A percentile compares a stretch with the other conserved stretches of the same genome.
Evolutionary conservation across 1,284 basidiomycete genomes (phyloP).

Genomic region (Rhodotorula sp.): DNA sequence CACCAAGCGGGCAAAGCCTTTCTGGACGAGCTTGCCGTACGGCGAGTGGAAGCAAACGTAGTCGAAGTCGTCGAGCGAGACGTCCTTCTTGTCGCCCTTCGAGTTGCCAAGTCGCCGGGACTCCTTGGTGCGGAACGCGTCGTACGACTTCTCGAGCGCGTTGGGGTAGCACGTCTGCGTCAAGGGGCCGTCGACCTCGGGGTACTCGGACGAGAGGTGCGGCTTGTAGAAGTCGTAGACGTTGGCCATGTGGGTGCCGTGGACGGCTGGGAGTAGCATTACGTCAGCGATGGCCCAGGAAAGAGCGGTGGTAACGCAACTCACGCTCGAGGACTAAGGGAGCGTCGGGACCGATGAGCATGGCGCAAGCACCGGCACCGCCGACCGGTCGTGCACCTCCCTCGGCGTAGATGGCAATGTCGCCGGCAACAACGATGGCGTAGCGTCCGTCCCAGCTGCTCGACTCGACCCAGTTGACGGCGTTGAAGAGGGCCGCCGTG

Average conservation of each 20-base stretch:
- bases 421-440: slow-evolving; percentile 94
- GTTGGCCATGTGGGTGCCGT: slow-evolving; percentile 97
- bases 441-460: slow-evolving; percentile 98
- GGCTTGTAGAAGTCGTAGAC: slow-evolving; percentile 94
- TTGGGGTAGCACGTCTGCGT: slow-evolving; percentile 94
- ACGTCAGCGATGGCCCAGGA: slow-evolving; percentile 5
- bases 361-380: slow-evolving; percentile 91
- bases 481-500: slow-evolving; percentile 96
- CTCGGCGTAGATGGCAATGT: slow-evolving; percentile 98
- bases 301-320: slow-evolving; percentile 48
- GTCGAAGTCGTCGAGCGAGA: slow-evolving; percentile 50
- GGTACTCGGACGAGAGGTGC: slow-evolving; percentile 87
- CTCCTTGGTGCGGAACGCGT: slow-evolving; percentile 78
- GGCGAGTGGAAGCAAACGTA: slow-evolving; percentile 60
- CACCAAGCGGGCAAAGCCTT: slow-evolving; percentile 85
- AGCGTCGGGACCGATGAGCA: slow-evolving; percentile 94
- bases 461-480: slow-evolving; percentile 87
- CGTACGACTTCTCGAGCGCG: slow-evolving; percentile 87
- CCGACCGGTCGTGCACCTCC: slow-evolving; percentile 92
- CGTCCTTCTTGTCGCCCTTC: slow-evolving; percentile 33
- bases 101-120: slow-evolving; percentile 48
- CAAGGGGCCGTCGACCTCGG: slow-evolving; percentile 94
- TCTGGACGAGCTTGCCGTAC: slow-evolving; percentile 98
- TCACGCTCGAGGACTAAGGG: slow-evolving; percentile 91
- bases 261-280: slow-evolving; percentile 63